A percentile compares a stretch with the other conserved stretches of the same genome.
These are phyloP conservation scores for Hypholoma sublateritium DNA, from an alignment of 768 basidiomycete genomes.

Conservation along the genomic window DNA sequence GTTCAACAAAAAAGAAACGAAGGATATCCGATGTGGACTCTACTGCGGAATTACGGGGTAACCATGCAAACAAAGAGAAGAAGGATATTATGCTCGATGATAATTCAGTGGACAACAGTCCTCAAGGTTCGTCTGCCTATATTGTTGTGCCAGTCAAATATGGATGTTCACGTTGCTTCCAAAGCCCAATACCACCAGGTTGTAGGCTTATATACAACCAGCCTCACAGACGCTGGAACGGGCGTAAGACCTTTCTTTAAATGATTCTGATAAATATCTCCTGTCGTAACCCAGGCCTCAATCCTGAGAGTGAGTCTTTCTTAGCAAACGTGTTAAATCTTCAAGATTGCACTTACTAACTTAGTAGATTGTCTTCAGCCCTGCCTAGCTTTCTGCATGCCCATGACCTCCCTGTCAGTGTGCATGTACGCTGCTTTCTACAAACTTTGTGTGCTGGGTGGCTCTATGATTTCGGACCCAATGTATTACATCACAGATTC, in stretches of 20 bases:
- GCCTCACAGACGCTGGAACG: conserved; percentile 27
- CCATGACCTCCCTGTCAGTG: neutral
- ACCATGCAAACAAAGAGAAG: neutral
- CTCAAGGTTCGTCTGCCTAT: conserved; percentile 18
- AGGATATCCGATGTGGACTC: conserved; percentile 7
- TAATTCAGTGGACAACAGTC: neutral
- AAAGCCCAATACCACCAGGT: conserved; percentile 26
- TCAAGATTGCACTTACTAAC: neutral
- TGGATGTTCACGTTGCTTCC: neutral
- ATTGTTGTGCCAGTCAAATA: neutral
- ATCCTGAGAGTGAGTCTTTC: conserved; percentile 22
- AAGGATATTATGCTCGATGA: neutral
- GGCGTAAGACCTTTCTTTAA: conserved; percentile 32
- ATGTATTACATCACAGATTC: neutral
- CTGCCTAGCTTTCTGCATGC: neutral
- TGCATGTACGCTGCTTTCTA: neutral
- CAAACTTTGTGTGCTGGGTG: neutral
- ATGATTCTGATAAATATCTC: conserved; percentile 6
- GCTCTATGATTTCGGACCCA: no score
- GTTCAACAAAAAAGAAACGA: conserved; percentile 17
- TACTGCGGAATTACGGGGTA: neutral
- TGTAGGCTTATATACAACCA: conserved; percentile 21
- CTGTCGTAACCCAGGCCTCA: conserved; percentile 6
- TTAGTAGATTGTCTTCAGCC: neutral
- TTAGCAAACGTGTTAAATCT: neutral